Percentiles rank a stretch among this genome's conserved stretches.
These are phyloP conservation scores for Spathaspora gorwiae DNA, from an alignment of 805 yeast genomes.

Conservation along the genomic window DNA sequence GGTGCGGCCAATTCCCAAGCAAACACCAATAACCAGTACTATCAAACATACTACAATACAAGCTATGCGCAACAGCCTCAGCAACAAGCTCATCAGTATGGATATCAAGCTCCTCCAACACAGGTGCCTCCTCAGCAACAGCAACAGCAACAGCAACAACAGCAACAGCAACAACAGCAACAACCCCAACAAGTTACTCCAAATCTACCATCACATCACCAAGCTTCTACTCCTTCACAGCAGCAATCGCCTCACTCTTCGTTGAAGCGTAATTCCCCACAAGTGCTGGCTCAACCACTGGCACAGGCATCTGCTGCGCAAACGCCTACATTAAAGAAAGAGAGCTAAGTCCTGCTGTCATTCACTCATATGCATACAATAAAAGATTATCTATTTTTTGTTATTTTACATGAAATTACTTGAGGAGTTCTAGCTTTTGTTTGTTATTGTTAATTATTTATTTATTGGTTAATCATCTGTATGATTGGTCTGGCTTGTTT, in stretches of 20 bases:
- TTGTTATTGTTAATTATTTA: no score
- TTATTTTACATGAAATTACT: background rate
- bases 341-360: background rate
- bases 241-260: background rate
- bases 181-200: background rate
- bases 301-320: background rate
- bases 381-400: background rate
- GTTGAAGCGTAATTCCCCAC: background rate
- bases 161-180: background rate
- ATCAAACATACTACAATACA: conserved; percentile 4
- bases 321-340: background rate
- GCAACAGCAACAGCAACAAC: background rate
- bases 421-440: background rate
- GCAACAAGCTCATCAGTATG: background rate
- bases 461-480: no score
- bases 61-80: conserved; percentile 9
- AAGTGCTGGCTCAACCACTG: background rate
- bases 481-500: no score
- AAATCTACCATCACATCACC: background rate
- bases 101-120: background rate
- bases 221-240: background rate
- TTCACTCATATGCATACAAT: no score
- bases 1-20: conserved; percentile 1
- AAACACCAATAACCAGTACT: conserved; percentile 1
- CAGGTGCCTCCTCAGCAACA: conserved; percentile 1